phyloP scores from a whole-genome alignment of 208 protist species.

The Trichomonas vaginalis region DNA sequence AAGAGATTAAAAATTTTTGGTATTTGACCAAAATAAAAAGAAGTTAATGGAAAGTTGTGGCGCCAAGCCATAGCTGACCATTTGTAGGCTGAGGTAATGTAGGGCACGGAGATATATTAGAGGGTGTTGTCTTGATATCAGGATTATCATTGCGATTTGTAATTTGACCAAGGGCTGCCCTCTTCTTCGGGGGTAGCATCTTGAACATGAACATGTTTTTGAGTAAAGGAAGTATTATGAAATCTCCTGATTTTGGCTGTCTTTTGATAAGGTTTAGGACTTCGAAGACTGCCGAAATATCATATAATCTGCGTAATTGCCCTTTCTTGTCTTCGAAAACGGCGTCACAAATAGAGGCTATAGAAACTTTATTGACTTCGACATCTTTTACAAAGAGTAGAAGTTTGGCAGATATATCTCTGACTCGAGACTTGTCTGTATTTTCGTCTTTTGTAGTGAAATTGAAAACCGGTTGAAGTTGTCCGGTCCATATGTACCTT shows the following conservation, averaged over 20 bases:
- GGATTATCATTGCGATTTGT: neutral
- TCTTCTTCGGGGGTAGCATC: neutral
- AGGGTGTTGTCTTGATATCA: neutral
- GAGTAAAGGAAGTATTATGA: neutral
- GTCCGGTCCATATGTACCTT: neutral
- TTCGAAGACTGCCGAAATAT: neutral
- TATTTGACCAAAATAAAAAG: neutral
- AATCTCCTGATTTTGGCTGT: neutral
- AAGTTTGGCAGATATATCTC: neutral
- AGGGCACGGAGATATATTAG: neutral
- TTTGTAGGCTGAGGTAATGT: neutral
- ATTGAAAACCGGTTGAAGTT: neutral
- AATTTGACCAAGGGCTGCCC: neutral
- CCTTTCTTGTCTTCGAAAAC: neutral
- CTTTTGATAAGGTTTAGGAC: neutral
- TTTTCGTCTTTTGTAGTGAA: neutral
- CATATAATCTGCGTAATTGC: neutral
- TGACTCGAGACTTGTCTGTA: neutral
- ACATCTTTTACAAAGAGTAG: neutral
- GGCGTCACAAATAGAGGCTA: neutral
- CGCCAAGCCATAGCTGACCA: neutral
- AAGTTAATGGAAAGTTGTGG: neutral
- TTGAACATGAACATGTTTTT: neutral
- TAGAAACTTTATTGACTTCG: neutral
- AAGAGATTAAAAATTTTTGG: too few relatives aligned